Evolutionary conservation across 139 green algal species (phyloP).

Genomic region (Trebouxia sp.): DNA sequence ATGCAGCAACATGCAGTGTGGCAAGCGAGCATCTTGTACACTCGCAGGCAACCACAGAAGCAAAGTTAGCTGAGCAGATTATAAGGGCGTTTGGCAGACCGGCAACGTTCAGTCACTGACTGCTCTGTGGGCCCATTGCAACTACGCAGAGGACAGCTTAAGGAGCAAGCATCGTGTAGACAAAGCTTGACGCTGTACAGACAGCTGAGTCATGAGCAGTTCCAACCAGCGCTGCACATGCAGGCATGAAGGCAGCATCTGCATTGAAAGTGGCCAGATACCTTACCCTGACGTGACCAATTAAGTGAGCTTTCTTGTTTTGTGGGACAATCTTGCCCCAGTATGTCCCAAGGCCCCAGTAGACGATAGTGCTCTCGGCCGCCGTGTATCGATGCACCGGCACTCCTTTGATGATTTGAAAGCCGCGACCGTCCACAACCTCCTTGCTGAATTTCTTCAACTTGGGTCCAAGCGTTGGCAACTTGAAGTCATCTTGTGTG

Average conservation of each 20-base stretch:
- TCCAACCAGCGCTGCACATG: background rate
- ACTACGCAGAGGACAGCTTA: too few relatives aligned
- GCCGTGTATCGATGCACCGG: slow-evolving; percentile 7
- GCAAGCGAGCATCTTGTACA: too few relatives aligned
- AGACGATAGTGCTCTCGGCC: slow-evolving; percentile 13
- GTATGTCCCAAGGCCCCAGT: slow-evolving; percentile 49
- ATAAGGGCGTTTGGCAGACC: background rate
- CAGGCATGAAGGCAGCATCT: background rate
- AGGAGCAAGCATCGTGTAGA: too few relatives aligned
- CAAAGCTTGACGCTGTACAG: too few relatives aligned
- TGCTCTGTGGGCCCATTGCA: too few relatives aligned
- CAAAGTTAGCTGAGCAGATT: background rate
- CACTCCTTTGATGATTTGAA: slow-evolving; percentile 54
- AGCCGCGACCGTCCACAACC: slow-evolving; percentile 58
- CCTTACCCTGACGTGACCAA: slow-evolving; percentile 47
- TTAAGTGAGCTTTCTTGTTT: slow-evolving; percentile 62
- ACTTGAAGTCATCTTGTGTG: slow-evolving; percentile 30
- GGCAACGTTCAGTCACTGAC: too few relatives aligned
- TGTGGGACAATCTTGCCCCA: slow-evolving; percentile 52
- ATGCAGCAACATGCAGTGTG: too few relatives aligned
- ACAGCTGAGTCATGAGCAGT: background rate
- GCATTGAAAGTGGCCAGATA: background rate
- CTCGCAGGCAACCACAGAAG: slow-evolving; percentile 33
- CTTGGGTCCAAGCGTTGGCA: slow-evolving; percentile 55
- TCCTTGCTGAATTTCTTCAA: slow-evolving; percentile 39